phyloP scores from a whole-genome alignment of 164 flowering plant genomes.

The Akebia trifoliata region DNA sequence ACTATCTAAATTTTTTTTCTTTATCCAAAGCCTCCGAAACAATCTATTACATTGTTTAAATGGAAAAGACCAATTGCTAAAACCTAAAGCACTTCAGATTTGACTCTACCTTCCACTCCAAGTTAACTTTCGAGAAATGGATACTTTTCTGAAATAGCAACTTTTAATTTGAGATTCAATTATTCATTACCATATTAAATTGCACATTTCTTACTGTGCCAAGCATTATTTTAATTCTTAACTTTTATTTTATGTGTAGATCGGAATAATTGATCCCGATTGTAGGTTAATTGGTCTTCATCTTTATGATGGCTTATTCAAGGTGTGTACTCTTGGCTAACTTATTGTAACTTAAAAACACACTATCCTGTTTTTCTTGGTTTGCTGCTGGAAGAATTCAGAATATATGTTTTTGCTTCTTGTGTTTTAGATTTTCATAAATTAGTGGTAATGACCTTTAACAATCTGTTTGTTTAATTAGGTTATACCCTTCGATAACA shows the following conservation, averaged over 20 bases:
- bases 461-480: constrained; percentile 19
- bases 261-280: constrained; percentile 97
- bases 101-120: too few species aligned
- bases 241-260: constrained; percentile 39
- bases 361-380: not conserved
- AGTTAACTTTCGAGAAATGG: too few species aligned
- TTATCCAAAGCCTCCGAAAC: too few species aligned
- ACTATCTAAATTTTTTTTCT: too few species aligned
- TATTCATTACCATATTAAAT: too few species aligned
- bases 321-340: constrained; percentile 41
- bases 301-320: constrained; percentile 96
- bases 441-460: not conserved
- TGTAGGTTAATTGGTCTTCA: constrained; percentile 98
- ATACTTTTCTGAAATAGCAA: too few species aligned
- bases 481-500: constrained; percentile 97
- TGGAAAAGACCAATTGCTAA: too few species aligned
- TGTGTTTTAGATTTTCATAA: not conserved
- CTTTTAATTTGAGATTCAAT: too few species aligned
- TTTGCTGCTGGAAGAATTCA: not conserved
- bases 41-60: too few species aligned
- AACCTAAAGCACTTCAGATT: too few species aligned
- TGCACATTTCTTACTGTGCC: too few species aligned
- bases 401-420: not conserved
- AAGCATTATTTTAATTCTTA: not conserved
- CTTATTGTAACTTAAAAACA: not conserved